Evolutionary conservation across 106 monocot species (phyloP), one percentile per base, ranked within the genome.

Genomic region (Acanthochlamys bracteata): DNA sequence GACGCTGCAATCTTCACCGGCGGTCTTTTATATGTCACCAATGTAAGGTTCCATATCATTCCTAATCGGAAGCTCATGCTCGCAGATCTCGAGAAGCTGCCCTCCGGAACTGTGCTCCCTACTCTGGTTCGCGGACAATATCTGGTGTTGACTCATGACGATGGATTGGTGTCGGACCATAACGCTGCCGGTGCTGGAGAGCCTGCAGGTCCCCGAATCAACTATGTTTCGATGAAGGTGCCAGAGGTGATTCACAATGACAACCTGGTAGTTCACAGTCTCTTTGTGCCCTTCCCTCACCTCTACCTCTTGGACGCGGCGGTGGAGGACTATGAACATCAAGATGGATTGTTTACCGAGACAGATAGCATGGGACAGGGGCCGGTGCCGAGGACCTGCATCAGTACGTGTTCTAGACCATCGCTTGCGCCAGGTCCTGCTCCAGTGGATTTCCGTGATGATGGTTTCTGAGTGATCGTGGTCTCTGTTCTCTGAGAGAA

Each of bases 21-120:
- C 14, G 86, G 85, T 0, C 80, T 78, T 27, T 67, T 67, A 16
- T 90, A 90, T 61, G 77, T 90, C 52, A 70, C 74, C 25, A 69
- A 76, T 55, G 83, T 90, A 14, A 59, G 80, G 39, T 90, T 80
- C 82, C 90, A 90, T 73, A 69, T 90, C 55, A 74, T 90, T 55
- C 90, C 90, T n/a, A 55, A 86, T 55, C 71, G 51, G 26, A 61
- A 77, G 52, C 66, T 90, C 52, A 74, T 72, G 63, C 71, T 66
- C 42, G 72, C 67, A 39, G 85, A 86, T 49, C 77, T 90, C 11
- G 39, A 71, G 27, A 54, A 42, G 54, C 57, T 90, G 20, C 74
- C 65, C 20, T 61, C 71, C 2, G 82, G 90, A 55, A 78, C 77
- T 2, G 45, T 73, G 8, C 74, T 90, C 14, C 79, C 80, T 10